Conservation (phyloP, 2,329 filamentous ascomycete genomes). For the Nannizziopsis barbatae region DNA sequence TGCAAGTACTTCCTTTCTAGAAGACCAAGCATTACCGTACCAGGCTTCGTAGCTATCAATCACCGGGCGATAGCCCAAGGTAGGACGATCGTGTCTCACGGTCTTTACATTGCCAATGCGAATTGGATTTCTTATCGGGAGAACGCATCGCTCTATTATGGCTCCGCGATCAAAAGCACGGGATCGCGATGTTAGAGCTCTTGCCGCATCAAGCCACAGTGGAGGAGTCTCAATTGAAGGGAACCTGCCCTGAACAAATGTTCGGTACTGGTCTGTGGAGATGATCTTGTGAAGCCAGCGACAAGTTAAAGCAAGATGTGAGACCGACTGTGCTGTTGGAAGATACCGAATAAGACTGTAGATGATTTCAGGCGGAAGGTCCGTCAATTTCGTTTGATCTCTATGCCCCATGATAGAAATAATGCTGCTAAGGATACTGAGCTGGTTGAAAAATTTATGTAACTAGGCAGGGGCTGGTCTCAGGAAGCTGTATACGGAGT, state of each 20-base stretch:
- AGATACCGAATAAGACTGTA: slow-evolving; percentile 34
- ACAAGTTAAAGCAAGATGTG: slow-evolving; percentile 37
- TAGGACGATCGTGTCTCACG: slow-evolving; percentile 39
- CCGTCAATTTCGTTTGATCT: slow-evolving; percentile 21
- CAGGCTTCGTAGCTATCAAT: slow-evolving; percentile 49
- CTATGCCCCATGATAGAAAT: neutral
- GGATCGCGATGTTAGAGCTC: slow-evolving; percentile 45
- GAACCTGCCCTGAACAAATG: slow-evolving; percentile 41
- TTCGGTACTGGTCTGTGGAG: slow-evolving; percentile 39
- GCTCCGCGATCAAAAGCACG: slow-evolving; percentile 48
- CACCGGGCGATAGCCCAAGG: slow-evolving; percentile 47
- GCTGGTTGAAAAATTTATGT: no score
- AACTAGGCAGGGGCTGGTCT: no score
- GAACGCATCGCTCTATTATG: slow-evolving; percentile 44
- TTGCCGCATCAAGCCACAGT: slow-evolving; percentile 41
- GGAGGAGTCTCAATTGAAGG: slow-evolving; percentile 35
- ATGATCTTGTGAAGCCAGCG: slow-evolving; percentile 37
- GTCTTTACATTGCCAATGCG: slow-evolving; percentile 26
- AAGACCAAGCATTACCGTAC: slow-evolving; percentile 35
- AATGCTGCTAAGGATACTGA: no score
- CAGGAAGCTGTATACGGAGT: no score
- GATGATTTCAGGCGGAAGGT: slow-evolving; percentile 36
- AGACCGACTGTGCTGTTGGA: slow-evolving; percentile 36
- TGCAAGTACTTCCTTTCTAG: slow-evolving; percentile 46
- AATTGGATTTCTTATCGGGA: slow-evolving; percentile 35